Base-by-base conservation (phyloP, 1,284 basidiomycete species). In the Microbotryum saponariae region DNA sequence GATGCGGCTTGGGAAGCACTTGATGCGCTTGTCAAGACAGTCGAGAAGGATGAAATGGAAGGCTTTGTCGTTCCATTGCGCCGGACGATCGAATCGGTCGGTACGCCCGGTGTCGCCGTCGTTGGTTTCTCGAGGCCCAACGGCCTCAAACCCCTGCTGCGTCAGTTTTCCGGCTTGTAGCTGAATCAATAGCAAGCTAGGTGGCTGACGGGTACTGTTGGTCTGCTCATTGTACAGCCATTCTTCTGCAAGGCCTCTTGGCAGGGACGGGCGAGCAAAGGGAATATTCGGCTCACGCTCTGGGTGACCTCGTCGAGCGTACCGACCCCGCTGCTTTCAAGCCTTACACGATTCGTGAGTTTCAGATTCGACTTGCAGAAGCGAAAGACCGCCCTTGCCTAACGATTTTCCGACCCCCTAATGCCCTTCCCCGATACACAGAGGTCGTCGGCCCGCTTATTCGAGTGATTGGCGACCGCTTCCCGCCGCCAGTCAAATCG, bases 221-320 rank as follows among this genome's bases (percentile, higher is more conserved):
- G 12, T 18, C 6, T 45, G 5, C 6, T 27, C 4, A 45, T 6
- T 14, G 51, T 31, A 12, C 64, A 65, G 61, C 71, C 16, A 71
- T 73, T 57, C 61, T 73, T 23, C 62, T 72, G 12, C 72, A 73
- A 56, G 72, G 71, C 33, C 66, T 72, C 12, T 59, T 74, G 27
- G 65, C 72, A 4, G 72, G 71, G 21, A 77, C 75, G 3, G 73
- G 79, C 18, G 81, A 83, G 66, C 81, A 83, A 72, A 75, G 64
- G 70, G 94, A 98, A 76, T 87, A 94, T 71, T 93, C 93, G 2
- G 92, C 94, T 0, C 88, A 91, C 71, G 92, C 90, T 50, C 91
- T 98, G 63, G 88, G 91, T 23, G 93, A 97, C 72, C 83, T 99
- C 52, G 89, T 97, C 20, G 88, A 93, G 75, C 83, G 91, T 31